Percentiles rank a stretch among this genome's conserved stretches.
These are phyloP conservation scores for Leptomonas seymouri DNA, from an alignment of 208 protist species.

Conservation along the genomic window DNA sequence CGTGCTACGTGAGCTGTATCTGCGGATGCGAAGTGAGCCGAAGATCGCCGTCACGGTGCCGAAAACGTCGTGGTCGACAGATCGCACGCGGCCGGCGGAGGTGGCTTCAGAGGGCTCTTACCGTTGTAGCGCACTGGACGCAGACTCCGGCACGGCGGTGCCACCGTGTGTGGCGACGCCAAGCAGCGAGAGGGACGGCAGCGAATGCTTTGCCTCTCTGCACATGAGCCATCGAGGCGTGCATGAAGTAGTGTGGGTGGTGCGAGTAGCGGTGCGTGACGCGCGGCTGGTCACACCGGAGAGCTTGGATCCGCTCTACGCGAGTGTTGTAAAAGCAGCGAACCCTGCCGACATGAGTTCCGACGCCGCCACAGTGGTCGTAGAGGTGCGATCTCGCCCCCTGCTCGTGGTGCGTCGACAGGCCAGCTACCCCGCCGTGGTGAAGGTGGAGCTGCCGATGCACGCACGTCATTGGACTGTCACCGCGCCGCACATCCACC, in stretches of 20 bases:
- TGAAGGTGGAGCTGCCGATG: constrained; percentile 75
- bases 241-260: constrained; percentile 60
- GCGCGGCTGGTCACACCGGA: constrained; percentile 25
- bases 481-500: constrained; percentile 35
- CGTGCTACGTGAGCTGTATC: constrained; percentile 43
- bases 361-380: background rate
- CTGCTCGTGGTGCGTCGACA: constrained; percentile 73
- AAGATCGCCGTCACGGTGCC: constrained; percentile 48
- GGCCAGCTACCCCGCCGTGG: constrained; percentile 38
- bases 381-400: constrained; percentile 59
- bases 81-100: constrained; percentile 17
- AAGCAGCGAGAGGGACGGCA: constrained; percentile 23
- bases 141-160: background rate
- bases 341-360: background rate
- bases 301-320: constrained; percentile 56
- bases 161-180: constrained; percentile 12
- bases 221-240: constrained; percentile 53
- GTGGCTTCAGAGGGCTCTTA: constrained; percentile 46
- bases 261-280: constrained; percentile 42
- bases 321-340: constrained; percentile 23
- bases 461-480: constrained; percentile 55
- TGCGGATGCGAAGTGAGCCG: constrained; percentile 44
- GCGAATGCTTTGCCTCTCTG: constrained; percentile 43
- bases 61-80: constrained; percentile 39
- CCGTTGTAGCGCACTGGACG: constrained; percentile 20